Percentiles rank a stretch among this genome's conserved stretches.
These are phyloP conservation scores for Lotmaria passim DNA, from an alignment of 208 protist species.

Conservation along the genomic window DNA sequence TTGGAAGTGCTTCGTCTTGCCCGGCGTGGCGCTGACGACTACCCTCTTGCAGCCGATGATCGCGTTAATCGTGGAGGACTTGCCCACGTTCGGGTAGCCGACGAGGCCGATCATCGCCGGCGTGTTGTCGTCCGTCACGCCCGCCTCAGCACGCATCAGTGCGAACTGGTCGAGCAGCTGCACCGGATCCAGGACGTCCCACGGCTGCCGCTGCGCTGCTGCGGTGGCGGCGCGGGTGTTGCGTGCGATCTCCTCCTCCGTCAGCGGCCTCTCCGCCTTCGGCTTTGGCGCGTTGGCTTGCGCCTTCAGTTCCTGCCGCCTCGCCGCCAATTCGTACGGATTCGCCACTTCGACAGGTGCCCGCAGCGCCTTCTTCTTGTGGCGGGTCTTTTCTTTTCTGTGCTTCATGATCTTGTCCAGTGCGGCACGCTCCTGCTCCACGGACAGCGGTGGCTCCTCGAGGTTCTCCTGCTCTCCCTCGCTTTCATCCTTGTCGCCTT, in stretches of 20 bases:
- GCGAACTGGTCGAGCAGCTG: slow-evolving; percentile 85
- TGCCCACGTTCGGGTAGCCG: slow-evolving; percentile 99
- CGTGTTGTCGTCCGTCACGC: slow-evolving; percentile 41
- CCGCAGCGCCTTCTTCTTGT: slow-evolving; percentile 78
- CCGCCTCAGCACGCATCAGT: slow-evolving; percentile 46
- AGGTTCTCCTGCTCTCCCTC: slow-evolving; percentile 42
- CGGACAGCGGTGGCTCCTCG: slow-evolving; percentile 37
- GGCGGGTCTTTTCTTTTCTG: slow-evolving; percentile 68
- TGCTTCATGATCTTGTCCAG: slow-evolving; percentile 42
- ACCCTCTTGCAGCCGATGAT: slow-evolving; percentile 95
- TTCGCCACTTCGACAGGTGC: slow-evolving; percentile 79
- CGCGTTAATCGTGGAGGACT: slow-evolving; percentile 98
- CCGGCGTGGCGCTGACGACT: slow-evolving; percentile 95
- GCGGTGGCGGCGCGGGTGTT: slow-evolving; percentile 51
- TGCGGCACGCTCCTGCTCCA: slow-evolving; percentile 45
- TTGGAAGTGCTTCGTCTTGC: slow-evolving; percentile 99
- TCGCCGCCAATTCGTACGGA: slow-evolving; percentile 73
- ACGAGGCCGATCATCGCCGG: slow-evolving; percentile 94
- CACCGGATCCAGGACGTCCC: slow-evolving; percentile 67
- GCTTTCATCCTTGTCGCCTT: slow-evolving; percentile 12
- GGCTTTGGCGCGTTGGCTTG: slow-evolving; percentile 44
- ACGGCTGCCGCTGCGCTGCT: slow-evolving; percentile 43
- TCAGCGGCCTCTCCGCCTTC: slow-evolving; percentile 50
- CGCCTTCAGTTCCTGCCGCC: slow-evolving; percentile 49
- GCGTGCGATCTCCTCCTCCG: slow-evolving; percentile 69